Conservation (phyloP, 2,329 filamentous ascomycete species). For the Ilyonectria destructans region DNA sequence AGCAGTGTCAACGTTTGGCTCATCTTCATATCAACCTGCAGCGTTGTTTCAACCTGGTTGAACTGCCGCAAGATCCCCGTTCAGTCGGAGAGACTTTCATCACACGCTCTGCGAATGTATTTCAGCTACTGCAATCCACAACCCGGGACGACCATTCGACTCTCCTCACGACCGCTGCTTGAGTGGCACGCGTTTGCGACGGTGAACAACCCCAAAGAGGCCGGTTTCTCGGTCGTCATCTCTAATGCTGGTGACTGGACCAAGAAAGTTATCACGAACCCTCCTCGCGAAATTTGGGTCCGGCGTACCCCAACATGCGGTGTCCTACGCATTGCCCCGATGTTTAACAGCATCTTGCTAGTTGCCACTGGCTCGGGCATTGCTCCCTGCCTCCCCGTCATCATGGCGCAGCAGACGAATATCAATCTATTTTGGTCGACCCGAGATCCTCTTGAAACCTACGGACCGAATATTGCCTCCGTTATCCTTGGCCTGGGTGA, state of each 20-base stretch:
- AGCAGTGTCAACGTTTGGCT: slow-evolving; percentile 71
- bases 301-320: slow-evolving; percentile 76
- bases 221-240: slow-evolving; percentile 75
- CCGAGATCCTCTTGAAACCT: slow-evolving; percentile 69
- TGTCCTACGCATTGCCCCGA: slow-evolving; percentile 74
- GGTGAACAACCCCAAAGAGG: slow-evolving; percentile 68
- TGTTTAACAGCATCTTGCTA: slow-evolving; percentile 75
- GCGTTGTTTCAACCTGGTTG: slow-evolving; percentile 79
- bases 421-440: slow-evolving; percentile 78
- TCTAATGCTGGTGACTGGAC: slow-evolving; percentile 79
- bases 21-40: slow-evolving; percentile 71
- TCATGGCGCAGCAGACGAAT: slow-evolving; percentile 62
- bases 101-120: slow-evolving; percentile 79
- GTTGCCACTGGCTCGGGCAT: slow-evolving; percentile 81
- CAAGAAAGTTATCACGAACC: slow-evolving; percentile 72
- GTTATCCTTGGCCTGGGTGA: slow-evolving; percentile 69
- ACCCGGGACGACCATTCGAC: slow-evolving; percentile 63
- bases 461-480: slow-evolving; percentile 68
- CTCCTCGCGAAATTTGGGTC: slow-evolving; percentile 74
- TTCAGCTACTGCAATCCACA: slow-evolving; percentile 71
- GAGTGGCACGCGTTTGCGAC: slow-evolving; percentile 83
- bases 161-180: slow-evolving; percentile 72
- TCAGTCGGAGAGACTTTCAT: slow-evolving; percentile 74
- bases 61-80: slow-evolving; percentile 76
- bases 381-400: slow-evolving; percentile 68